A percentile compares a stretch with the other conserved stretches of the same genome.
phyloP scores from a whole-genome alignment of 106 monocot species.

The Narthecium ossifragum region DNA sequence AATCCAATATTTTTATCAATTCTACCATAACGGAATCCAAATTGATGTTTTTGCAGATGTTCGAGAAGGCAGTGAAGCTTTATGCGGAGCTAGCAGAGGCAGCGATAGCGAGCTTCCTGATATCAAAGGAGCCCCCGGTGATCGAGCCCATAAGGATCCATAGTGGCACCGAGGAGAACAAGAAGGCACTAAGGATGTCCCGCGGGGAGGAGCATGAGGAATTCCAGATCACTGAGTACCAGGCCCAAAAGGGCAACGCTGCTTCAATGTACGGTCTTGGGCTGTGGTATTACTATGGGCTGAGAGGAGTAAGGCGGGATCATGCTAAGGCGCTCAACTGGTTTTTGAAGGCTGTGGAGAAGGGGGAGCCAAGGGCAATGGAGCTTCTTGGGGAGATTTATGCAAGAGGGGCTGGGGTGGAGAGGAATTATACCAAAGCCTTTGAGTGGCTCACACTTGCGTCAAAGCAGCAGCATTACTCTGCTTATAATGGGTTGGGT shows the following conservation, averaged over 20 bases:
- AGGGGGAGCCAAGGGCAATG: slow-evolving; percentile 71
- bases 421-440: slow-evolving; percentile 83
- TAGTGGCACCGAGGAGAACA: slow-evolving; percentile 86
- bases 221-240: slow-evolving; percentile 89
- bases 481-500: slow-evolving; percentile 88
- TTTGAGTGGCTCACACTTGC: slow-evolving; percentile 75
- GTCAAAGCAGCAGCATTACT: slow-evolving; percentile 54
- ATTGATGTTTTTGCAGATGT: slow-evolving; percentile 35
- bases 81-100: slow-evolving; percentile 86
- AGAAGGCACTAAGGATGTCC: slow-evolving; percentile 63
- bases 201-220: slow-evolving; percentile 89
- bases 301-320: slow-evolving; percentile 72
- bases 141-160: slow-evolving; percentile 77
- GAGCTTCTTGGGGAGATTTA: slow-evolving; percentile 95
- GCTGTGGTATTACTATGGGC: slow-evolving; percentile 77
- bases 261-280: slow-evolving; percentile 70
- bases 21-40: not conserved
- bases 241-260: slow-evolving; percentile 71
- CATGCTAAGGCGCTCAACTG: slow-evolving; percentile 61
- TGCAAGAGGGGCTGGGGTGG: slow-evolving; percentile 85
- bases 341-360: slow-evolving; percentile 81
- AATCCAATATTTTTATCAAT: not conserved
- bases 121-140: slow-evolving; percentile 76
- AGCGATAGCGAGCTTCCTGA: slow-evolving; percentile 80
- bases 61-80: slow-evolving; percentile 73